Evolutionary conservation across 1,139 yeast species (phyloP).

Genomic region (Yamadazyma pseudoaaseri): DNA sequence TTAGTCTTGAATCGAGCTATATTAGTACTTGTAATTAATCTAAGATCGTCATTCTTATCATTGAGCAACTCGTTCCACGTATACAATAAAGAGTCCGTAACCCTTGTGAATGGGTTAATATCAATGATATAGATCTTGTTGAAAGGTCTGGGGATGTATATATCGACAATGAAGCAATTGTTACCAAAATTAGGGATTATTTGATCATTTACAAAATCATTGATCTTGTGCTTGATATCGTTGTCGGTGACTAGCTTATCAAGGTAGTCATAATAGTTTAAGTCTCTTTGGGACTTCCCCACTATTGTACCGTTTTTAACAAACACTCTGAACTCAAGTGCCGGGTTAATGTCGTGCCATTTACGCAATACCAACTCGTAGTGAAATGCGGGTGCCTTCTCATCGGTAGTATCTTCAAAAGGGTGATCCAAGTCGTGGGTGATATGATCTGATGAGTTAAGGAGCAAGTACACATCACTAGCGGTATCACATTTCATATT

Average conservation of each 20-base stretch:
- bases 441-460: slow-evolving; percentile 86
- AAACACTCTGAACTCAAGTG: slow-evolving; percentile 86
- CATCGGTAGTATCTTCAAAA: slow-evolving; percentile 44
- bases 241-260: slow-evolving; percentile 46
- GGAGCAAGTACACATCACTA: slow-evolving; percentile 71
- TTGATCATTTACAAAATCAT: slow-evolving; percentile 49
- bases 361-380: slow-evolving; percentile 73
- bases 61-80: slow-evolving; percentile 76
- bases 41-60: slow-evolving; percentile 37
- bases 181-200: slow-evolving; percentile 54
- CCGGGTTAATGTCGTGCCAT: slow-evolving; percentile 82
- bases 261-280: slow-evolving; percentile 76
- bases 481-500: slow-evolving; percentile 67
- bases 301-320: slow-evolving; percentile 60
- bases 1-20: slow-evolving; percentile 73
- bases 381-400: slow-evolving; percentile 8
- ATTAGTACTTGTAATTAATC: slow-evolving; percentile 67
- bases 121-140: slow-evolving; percentile 68
- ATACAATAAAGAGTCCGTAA: slow-evolving; percentile 72
- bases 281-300: slow-evolving; percentile 82
- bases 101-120: slow-evolving; percentile 78
- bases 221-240: slow-evolving; percentile 35
- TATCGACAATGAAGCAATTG: slow-evolving; percentile 65
- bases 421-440: slow-evolving; percentile 80
- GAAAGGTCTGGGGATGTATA: slow-evolving; percentile 78